A percentile compares a stretch with the other conserved stretches of the same genome.
phyloP scores from a whole-genome alignment of 1,139 yeast genomes.

The Meyerozyma athensensis region DNA sequence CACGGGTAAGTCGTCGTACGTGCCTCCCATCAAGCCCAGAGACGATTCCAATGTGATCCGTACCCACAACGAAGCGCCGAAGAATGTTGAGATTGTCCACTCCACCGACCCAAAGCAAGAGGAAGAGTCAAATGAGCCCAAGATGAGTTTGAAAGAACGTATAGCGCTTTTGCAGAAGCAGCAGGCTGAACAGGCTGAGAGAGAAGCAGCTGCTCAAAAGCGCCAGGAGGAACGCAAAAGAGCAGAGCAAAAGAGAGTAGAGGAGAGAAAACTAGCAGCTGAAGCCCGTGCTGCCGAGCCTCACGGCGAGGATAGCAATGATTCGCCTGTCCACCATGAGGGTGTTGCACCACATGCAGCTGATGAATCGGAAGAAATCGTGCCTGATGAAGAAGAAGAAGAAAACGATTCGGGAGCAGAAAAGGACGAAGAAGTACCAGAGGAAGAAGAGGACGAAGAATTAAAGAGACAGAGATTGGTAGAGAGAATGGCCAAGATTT shows the following conservation, averaged over 20 bases:
- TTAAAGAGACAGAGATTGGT: conserved; percentile 72
- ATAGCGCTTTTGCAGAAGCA: conserved; percentile 78
- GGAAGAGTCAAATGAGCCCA: conserved; percentile 55
- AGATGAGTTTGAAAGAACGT: conserved; percentile 79
- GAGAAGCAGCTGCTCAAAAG: conserved; percentile 57
- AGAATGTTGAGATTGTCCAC: conserved; percentile 23
- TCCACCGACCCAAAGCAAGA: conserved; percentile 17
- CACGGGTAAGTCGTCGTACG: conserved; percentile 39
- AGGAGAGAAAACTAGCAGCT: conserved; percentile 18
- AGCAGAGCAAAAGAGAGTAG: conserved; percentile 23
- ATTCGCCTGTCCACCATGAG: conserved; percentile 10
- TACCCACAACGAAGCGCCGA: conserved; percentile 20
- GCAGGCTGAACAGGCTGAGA: conserved; percentile 77
- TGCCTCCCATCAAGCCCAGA: conserved; percentile 38
- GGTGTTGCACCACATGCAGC: conserved; percentile 18
- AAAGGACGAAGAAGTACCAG: conserved; percentile 23
- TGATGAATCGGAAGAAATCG: conserved; percentile 15
- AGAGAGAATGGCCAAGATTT: conserved; percentile 92
- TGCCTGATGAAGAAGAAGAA: conserved; percentile 11
- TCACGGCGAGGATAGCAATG: not conserved
- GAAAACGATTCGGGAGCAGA: conserved; percentile 16
- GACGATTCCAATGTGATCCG: conserved; percentile 35
- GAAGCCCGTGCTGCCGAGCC: conserved; percentile 5
- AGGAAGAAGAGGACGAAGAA: conserved; percentile 66
- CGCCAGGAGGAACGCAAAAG: conserved; percentile 55